Evolutionary conservation across 257 asterid genomes (phyloP), one percentile per base, ranked within the genome.

Genomic region (Nicotiana attenuata): DNA sequence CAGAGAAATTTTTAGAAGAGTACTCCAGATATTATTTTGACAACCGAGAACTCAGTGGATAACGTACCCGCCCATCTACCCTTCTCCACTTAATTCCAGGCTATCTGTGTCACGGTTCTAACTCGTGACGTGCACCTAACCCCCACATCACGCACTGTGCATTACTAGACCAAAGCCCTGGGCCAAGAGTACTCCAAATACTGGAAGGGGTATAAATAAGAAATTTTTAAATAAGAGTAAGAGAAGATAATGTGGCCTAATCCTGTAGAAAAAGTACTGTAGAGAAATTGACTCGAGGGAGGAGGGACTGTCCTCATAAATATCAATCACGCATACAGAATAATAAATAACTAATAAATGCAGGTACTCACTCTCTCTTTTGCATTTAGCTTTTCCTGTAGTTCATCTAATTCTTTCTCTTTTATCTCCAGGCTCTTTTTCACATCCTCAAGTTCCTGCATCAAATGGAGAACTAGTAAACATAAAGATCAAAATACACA

Each of bases 391-490:
- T 89, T 92, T 69, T 92, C 97, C 86, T 94, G 97, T 81, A 89
- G 79, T 84, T 96, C 98, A 85, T 81, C 85, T 85, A 96, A 84
- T 75, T 89, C 89, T 81, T 83, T 90, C 90, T 94, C 97, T 89
- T 90, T 94, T 82, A 85, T 85, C 87, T 89, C 98, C 83, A 94
- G 87, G 85, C 82, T 89, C 87, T 85, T 89, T 81, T 82, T 85
- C 81, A 80, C 63, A 20, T 80, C 85, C 82, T 88, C 97, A 87
- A 91, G 89, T 92, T 92, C 97, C 99, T 96, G 97, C 89, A 89
- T 80, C 78, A 84, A 81, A 10, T 45, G 65, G 52, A 65, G 65
- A 67, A 85, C 56, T n/a, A 50, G 13, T 20, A 69, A 69, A 69
- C 56, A 47, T 73, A 50, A 47, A 73, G 41, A 73, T 68, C 28